Evolutionary conservation across 257 asterid species (phyloP).

Genomic region (Solanum pinnatisectum): DNA sequence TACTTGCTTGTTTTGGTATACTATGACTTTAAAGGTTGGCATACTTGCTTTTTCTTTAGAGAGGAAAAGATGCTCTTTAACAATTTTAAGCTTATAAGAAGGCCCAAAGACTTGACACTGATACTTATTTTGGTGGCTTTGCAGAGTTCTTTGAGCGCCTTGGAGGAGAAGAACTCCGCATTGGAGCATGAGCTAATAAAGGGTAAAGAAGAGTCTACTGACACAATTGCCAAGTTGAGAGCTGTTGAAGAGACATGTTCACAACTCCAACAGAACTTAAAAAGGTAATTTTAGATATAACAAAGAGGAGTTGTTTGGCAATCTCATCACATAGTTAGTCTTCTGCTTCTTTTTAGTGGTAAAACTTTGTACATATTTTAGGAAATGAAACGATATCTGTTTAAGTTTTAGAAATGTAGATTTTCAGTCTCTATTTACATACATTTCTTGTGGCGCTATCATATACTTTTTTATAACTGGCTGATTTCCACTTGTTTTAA

Average conservation of each 20-base stretch:
- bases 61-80: not conserved
- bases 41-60: not conserved
- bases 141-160: constrained; percentile 56
- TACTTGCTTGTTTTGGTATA: not conserved
- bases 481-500: not conserved
- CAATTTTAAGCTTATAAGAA: not conserved
- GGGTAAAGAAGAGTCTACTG: constrained; percentile 57
- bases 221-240: constrained; percentile 50
- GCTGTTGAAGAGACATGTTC: constrained; percentile 69
- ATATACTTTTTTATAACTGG: constrained; percentile 5
- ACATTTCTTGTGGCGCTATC: not conserved
- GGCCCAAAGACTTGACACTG: not conserved
- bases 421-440: not conserved
- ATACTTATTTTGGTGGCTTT: constrained; percentile 12
- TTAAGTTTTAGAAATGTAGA: not conserved
- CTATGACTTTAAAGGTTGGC: not conserved
- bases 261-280: constrained; percentile 55
- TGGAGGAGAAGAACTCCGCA: constrained; percentile 53
- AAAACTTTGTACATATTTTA: not conserved
- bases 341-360: not conserved
- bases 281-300: constrained; percentile 40
- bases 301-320: not conserved
- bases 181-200: constrained; percentile 65
- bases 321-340: not conserved
- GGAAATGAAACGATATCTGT: not conserved